Conservation (phyloP, 2,329 filamentous ascomycete species). For the Mollisiaceae sp. region DNA sequence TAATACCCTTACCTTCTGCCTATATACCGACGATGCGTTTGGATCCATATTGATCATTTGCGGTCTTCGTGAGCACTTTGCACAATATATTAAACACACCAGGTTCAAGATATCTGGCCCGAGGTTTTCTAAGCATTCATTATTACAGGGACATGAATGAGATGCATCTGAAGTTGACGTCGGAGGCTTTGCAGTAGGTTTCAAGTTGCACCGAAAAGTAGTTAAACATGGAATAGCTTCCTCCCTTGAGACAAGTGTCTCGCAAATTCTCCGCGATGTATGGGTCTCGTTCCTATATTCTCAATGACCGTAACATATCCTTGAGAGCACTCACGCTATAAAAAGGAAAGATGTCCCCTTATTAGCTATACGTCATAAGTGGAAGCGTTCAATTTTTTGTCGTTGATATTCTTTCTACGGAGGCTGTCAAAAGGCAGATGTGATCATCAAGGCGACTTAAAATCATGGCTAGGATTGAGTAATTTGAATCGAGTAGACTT, state of each 20-base stretch:
- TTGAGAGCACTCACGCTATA: too few species aligned
- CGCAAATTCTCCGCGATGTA: not conserved
- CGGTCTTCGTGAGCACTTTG: constrained; percentile 2
- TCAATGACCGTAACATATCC: too few species aligned
- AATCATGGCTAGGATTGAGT: too few species aligned
- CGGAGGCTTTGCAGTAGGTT: constrained; percentile 10
- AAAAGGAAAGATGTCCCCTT: too few species aligned
- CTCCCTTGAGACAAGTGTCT: not conserved
- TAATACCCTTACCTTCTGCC: constrained; percentile 35
- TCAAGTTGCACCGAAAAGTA: constrained; percentile 15
- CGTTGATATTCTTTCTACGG: too few species aligned
- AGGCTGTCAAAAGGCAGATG: too few species aligned
- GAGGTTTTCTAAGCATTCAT: constrained; percentile 8
- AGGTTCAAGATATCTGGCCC: not conserved
- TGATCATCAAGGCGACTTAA: too few species aligned
- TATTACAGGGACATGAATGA: not conserved
- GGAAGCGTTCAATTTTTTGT: too few species aligned
- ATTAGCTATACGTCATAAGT: too few species aligned
- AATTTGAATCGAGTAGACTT: too few species aligned
- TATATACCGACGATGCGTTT: constrained; percentile 18
- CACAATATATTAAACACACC: not conserved
- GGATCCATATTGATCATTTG: constrained; percentile 26
- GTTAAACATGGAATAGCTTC: not conserved
- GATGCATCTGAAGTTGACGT: not conserved
- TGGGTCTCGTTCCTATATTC: too few species aligned